These are phyloP conservation scores for Brassica incana DNA, from an alignment of 345 rosid genomes.

Conservation along the genomic window DNA sequence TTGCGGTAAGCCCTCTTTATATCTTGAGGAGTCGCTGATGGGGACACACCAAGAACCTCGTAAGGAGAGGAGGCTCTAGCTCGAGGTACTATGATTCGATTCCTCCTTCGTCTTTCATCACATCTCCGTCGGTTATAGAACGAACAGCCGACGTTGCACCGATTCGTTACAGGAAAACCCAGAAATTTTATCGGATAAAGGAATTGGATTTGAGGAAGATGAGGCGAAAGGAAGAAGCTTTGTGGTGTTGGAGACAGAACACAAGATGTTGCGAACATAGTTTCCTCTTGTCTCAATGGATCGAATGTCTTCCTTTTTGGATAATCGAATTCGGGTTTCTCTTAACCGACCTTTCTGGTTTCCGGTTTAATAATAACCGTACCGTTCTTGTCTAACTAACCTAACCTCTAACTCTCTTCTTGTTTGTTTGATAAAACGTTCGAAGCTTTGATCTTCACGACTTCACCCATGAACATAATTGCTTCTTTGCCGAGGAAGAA, in stretches of 20 bases:
- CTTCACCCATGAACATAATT: not conserved
- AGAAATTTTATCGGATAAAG: constrained; percentile 36
- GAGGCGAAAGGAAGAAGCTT: constrained; percentile 36
- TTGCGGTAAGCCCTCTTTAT: constrained; percentile 94
- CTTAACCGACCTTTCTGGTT: not conserved
- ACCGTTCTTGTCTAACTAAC: not conserved
- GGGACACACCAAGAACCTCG: constrained; percentile 78
- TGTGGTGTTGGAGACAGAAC: constrained; percentile 40
- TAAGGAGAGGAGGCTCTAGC: constrained; percentile 81
- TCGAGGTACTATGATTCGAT: constrained; percentile 36
- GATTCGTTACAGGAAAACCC: constrained; percentile 39
- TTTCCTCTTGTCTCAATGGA: constrained; percentile 13
- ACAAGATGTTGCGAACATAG: constrained; percentile 39
- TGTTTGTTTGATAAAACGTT: not conserved
- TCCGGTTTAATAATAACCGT: not conserved
- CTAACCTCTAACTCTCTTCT: not conserved
- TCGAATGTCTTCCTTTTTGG: not conserved
- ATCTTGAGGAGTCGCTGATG: constrained; percentile 73
- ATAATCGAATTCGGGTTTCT: not conserved
- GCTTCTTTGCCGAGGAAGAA: constrained; percentile 36
- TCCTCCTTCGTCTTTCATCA: constrained; percentile 45
- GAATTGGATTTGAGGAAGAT: constrained; percentile 42
- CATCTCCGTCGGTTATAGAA: constrained; percentile 34
- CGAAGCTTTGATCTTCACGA: not conserved
- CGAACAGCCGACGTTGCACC: constrained; percentile 38